phyloP scores from a whole-genome alignment of 1,139 yeast genomes.

The Candida pseudocylindracea region DNA sequence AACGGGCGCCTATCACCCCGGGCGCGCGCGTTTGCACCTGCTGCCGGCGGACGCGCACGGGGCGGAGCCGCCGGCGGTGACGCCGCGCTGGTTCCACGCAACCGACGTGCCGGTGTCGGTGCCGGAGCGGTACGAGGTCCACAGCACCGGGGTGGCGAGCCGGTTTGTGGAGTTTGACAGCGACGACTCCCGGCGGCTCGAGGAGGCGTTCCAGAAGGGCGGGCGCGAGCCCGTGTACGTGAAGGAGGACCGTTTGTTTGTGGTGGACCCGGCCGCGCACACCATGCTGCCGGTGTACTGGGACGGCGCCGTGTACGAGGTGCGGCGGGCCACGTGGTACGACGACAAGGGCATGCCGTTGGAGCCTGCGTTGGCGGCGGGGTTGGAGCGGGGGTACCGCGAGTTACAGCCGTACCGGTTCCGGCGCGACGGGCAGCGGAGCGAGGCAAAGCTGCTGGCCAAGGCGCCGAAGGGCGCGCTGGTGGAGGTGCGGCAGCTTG shows the following conservation, averaged over 20 bases:
- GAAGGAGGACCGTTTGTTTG: conserved; percentile 61
- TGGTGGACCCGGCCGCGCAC: conserved; percentile 36
- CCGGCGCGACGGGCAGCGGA: not conserved
- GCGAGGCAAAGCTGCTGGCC: too few species aligned
- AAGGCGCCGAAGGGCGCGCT: conserved; percentile 5
- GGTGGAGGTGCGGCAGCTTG: conserved; percentile 7
- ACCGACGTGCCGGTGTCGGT: conserved; percentile 53
- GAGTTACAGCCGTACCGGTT: conserved; percentile 8
- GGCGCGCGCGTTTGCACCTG: too few species aligned
- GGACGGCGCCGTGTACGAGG: conserved; percentile 76
- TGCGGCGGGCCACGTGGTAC: conserved; percentile 79
- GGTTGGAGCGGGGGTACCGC: conserved; percentile 34
- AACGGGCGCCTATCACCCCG: too few species aligned
- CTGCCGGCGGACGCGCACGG: too few species aligned
- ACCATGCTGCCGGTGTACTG: conserved; percentile 56
- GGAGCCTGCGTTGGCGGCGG: conserved; percentile 22
- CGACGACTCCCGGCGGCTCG: conserved; percentile 40
- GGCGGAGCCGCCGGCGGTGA: not conserved
- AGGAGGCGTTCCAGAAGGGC: conserved; percentile 15
- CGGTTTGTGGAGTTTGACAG: conserved; percentile 52
- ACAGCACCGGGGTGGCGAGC: conserved; percentile 22
- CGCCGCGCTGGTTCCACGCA: conserved; percentile 49
- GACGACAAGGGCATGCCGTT: conserved; percentile 38
- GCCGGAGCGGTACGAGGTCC: conserved; percentile 35
- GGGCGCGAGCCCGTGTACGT: conserved; percentile 20